Evolutionary conservation across 2,329 filamentous ascomycete species (phyloP).

Genomic region (Colletotrichum phormii): DNA sequence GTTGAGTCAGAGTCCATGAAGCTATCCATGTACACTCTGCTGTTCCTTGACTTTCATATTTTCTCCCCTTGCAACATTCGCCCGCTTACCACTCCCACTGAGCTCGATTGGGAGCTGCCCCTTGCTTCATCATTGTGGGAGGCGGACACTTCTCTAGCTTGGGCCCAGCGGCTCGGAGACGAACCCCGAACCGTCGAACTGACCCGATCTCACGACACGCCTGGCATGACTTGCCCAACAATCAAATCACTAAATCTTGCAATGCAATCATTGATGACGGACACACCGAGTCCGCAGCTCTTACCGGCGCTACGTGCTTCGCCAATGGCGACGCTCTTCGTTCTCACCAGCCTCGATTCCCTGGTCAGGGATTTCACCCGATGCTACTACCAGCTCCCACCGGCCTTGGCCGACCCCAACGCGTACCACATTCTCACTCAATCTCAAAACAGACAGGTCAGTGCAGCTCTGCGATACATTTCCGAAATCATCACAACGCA

Average conservation of each 20-base stretch:
- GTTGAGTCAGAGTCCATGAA: conserved; percentile 46
- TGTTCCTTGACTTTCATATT: conserved; percentile 45
- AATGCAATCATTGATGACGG: conserved; percentile 47
- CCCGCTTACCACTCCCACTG: conserved; percentile 44
- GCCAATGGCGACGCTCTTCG: conserved; percentile 43
- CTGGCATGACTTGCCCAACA: conserved; percentile 38
- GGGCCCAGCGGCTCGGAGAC: conserved; percentile 41
- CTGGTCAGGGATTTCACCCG: conserved; percentile 48
- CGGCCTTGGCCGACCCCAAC: conserved; percentile 44
- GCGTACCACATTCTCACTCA: conserved; percentile 49
- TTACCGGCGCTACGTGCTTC: conserved; percentile 41
- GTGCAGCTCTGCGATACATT: conserved; percentile 41
- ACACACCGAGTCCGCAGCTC: conserved; percentile 42
- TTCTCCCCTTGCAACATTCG: conserved; percentile 46
- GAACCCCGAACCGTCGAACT: conserved; percentile 35
- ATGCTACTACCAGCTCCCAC: conserved; percentile 48
- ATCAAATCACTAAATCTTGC: conserved; percentile 44
- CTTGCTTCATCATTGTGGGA: conserved; percentile 45
- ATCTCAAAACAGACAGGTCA: conserved; percentile 44
- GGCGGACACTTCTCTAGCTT: conserved; percentile 42
- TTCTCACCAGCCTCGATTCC: conserved; percentile 43
- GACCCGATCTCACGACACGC: conserved; percentile 28
- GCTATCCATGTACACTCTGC: conserved; percentile 43
- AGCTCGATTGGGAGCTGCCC: conserved; percentile 49
- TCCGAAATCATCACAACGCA: conserved; percentile 35